Evolutionary conservation across 305 asterid species (phyloP).

Genomic region (Solanum hybrid): DNA sequence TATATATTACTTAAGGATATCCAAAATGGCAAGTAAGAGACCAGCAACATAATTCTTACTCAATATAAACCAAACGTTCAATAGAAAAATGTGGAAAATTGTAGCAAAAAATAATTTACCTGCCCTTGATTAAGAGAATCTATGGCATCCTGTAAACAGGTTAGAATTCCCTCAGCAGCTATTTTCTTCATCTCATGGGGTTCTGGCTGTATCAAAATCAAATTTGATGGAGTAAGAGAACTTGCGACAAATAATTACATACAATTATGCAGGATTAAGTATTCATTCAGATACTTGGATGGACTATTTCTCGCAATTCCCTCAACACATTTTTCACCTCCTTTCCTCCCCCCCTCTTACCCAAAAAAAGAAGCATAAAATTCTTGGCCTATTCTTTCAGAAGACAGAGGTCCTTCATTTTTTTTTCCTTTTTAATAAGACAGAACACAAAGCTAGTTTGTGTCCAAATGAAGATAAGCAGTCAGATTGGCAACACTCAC

Average conservation of each 20-base stretch:
- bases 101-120: constrained; percentile 26
- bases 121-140: constrained; percentile 54
- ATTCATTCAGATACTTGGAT: neutral
- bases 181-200: constrained; percentile 51
- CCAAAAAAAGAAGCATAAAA: neutral
- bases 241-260: neutral
- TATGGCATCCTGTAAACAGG: constrained; percentile 70
- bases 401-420: neutral
- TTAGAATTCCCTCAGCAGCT: constrained; percentile 75
- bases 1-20: neutral
- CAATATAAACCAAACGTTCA: neutral
- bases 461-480: neutral
- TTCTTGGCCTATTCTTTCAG: neutral
- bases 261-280: neutral
- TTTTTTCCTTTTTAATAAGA: neutral
- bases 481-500: neutral
- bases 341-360: neutral
- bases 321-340: neutral
- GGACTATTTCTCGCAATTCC: neutral
- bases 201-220: constrained; percentile 46
- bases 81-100: neutral
- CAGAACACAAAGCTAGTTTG: neutral
- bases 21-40: neutral
- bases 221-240: neutral
- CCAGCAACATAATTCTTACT: neutral